Percentiles rank a stretch among this genome's conserved stretches.
These are phyloP conservation scores for Kodamaea sagamina DNA, from an alignment of 805 yeast species.

Conservation along the genomic window DNA sequence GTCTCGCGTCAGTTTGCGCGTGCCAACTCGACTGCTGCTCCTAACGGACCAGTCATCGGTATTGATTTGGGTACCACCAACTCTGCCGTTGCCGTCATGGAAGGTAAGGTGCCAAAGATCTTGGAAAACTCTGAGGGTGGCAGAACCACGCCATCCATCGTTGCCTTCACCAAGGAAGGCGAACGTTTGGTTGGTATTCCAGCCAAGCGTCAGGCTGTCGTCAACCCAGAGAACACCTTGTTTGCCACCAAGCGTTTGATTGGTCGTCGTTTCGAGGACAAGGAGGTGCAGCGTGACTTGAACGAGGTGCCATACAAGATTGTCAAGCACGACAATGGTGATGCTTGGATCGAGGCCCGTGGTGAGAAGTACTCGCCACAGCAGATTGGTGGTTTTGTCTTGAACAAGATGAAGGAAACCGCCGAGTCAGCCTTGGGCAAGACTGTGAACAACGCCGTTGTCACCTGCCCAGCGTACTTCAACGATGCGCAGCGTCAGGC, in stretches of 20 bases:
- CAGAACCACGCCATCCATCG: conserved; percentile 85
- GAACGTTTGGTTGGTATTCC: conserved; percentile 92
- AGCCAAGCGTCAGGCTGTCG: conserved; percentile 95
- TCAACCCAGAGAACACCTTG: conserved; percentile 90
- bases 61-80: conserved; percentile 88
- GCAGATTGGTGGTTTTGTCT: conserved; percentile 89
- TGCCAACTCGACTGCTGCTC: conserved; percentile 35
- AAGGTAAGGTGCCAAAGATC: conserved; percentile 74
- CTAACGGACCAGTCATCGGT: conserved; percentile 67
- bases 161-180: conserved; percentile 89
- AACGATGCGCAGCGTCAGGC: conserved; percentile 93
- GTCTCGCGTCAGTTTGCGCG: conserved; percentile 39
- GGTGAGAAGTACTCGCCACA: conserved; percentile 91
- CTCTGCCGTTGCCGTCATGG: conserved; percentile 86
- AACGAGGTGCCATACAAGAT: conserved; percentile 88
- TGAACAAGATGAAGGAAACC: conserved; percentile 97
- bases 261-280: conserved; percentile 88
- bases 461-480: conserved; percentile 88
- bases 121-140: conserved; percentile 72
- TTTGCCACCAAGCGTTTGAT: conserved; percentile 94
- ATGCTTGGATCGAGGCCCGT: conserved; percentile 93
- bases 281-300: conserved; percentile 88
- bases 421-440: conserved; percentile 92
- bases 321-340: conserved; percentile 88
- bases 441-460: conserved; percentile 84